Base-by-base conservation (phyloP, 495 filamentous ascomycete species). In the Niebla homalea region DNA sequence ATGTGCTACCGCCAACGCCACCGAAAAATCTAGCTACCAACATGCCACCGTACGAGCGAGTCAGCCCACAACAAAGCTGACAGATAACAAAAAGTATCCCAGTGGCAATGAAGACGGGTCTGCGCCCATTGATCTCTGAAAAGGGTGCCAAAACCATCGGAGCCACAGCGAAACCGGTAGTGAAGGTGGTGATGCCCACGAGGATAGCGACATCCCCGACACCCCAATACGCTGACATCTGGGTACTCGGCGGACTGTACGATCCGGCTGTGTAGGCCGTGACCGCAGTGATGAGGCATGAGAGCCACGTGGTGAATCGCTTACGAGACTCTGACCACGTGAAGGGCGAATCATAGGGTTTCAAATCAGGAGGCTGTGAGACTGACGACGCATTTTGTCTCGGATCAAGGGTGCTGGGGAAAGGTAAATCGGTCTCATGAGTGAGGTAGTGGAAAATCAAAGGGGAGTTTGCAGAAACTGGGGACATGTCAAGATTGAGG, bases 111-210 rank as follows among this genome's bases (percentile, higher is more conserved):
- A 94, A 93, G 20, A 94, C 83, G 0, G 87, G 85, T 51, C 83
- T 77, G 6, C 88, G 77, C 0, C 88, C 88, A 57, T 85, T 81
- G 56, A 95, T 80, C 68, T 96, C 90, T 1, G 84, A 88, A 53
- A 97, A 84, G 0, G 90, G 90, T 0, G 89, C 90, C 0, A 96
- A 72, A 10, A 89, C 69, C 87, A 97, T 94, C 0, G 90, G 90
- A 0, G 89, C 86, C 39, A 88, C 59, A 0, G 73, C 87, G 59
- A 97, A 96, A 8, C 90, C 90, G 25, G 74, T 57, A 36, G 85
- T 89, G 64, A 93, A 97, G 3, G 78, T 72, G 0, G 88, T 92
- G 42, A 95, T 84, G 12, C 86, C 86, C n/a, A 83, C 68, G 15
- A 85, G 68, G 29, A 83, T 76, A 19, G 83, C 79, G 11, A 84